These are phyloP conservation scores for Suhomyces maxii DNA, from an alignment of 1,139 yeast species.

Conservation along the genomic window DNA sequence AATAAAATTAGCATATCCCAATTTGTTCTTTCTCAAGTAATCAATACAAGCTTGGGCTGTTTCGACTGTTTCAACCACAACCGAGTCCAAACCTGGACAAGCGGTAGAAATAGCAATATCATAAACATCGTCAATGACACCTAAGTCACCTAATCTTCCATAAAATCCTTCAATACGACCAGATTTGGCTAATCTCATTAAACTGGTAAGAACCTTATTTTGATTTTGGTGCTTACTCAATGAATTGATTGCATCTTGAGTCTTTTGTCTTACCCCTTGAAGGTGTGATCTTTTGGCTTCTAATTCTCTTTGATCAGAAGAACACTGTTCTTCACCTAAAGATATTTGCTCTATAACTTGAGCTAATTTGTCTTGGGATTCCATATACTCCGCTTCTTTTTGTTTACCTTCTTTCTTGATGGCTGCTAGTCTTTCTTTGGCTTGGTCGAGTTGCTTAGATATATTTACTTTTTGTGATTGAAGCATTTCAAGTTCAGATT, in stretches of 20 bases:
- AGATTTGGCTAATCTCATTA: slow-evolving; percentile 67
- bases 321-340: slow-evolving; percentile 60
- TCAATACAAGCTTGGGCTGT: slow-evolving; percentile 92
- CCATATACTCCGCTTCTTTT: slow-evolving; percentile 47
- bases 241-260: slow-evolving; percentile 64
- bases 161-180: slow-evolving; percentile 86
- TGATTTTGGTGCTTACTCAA: slow-evolving; percentile 63
- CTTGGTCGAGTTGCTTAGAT: slow-evolving; percentile 46
- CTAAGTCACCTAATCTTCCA: slow-evolving; percentile 90
- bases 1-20: slow-evolving; percentile 90
- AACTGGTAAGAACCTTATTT: slow-evolving; percentile 69
- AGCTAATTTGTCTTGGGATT: slow-evolving; percentile 44
- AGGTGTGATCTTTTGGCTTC: slow-evolving; percentile 55
- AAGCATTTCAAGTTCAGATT: slow-evolving; percentile 65
- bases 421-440: slow-evolving; percentile 47
- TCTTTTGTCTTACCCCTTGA: slow-evolving; percentile 57
- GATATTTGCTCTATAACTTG: slow-evolving; percentile 54
- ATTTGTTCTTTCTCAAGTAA: slow-evolving; percentile 74
- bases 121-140: slow-evolving; percentile 80
- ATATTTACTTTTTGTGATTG: slow-evolving; percentile 47
- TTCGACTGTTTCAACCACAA: slow-evolving; percentile 93
- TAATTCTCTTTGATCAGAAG: slow-evolving; percentile 48
- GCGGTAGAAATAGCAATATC: slow-evolving; percentile 96
- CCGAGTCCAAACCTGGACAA: slow-evolving; percentile 84
- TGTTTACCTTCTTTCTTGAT: slow-evolving; percentile 55